Evolutionary conservation across 2,329 filamentous ascomycete species (phyloP).

Genomic region (Penicillium sp.): DNA sequence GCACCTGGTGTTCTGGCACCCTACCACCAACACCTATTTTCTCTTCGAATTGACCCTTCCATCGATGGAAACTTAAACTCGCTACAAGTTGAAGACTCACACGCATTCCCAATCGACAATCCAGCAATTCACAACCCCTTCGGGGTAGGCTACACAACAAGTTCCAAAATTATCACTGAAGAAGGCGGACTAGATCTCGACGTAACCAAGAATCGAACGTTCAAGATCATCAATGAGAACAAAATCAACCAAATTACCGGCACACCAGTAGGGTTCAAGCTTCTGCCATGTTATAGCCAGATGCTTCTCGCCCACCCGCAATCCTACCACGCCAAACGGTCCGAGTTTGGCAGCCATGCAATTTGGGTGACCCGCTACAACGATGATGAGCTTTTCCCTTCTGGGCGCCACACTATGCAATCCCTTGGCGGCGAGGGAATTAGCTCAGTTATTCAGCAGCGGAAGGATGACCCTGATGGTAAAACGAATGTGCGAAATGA

Average conservation of each 20-base stretch:
- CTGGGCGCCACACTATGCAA: slow-evolving; percentile 55
- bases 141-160: slow-evolving; percentile 51
- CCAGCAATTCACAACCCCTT: slow-evolving; percentile 48
- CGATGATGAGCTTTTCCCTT: slow-evolving; percentile 51
- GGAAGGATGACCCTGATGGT: slow-evolving; percentile 19
- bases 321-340: slow-evolving; percentile 49
- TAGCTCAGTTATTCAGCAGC: slow-evolving; percentile 25
- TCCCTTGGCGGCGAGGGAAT: slow-evolving; percentile 27
- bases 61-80: slow-evolving; percentile 47
- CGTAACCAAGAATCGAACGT: slow-evolving; percentile 44
- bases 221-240: slow-evolving; percentile 58
- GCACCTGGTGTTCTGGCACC: slow-evolving; percentile 45
- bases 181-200: slow-evolving; percentile 47
- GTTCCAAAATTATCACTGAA: slow-evolving; percentile 41
- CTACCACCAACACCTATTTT: slow-evolving; percentile 48
- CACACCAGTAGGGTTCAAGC: slow-evolving; percentile 55
- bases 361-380: slow-evolving; percentile 54
- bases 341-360: slow-evolving; percentile 52
- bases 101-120: slow-evolving; percentile 55
- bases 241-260: slow-evolving; percentile 53
- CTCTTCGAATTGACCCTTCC: slow-evolving; percentile 45
- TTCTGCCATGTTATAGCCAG: slow-evolving; percentile 54
- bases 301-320: slow-evolving; percentile 54
- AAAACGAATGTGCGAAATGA: slow-evolving; percentile 28
- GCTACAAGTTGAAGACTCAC: slow-evolving; percentile 55